These are phyloP conservation scores for Amylocystis lapponica DNA, from an alignment of 768 basidiomycete species.

Conservation along the genomic window DNA sequence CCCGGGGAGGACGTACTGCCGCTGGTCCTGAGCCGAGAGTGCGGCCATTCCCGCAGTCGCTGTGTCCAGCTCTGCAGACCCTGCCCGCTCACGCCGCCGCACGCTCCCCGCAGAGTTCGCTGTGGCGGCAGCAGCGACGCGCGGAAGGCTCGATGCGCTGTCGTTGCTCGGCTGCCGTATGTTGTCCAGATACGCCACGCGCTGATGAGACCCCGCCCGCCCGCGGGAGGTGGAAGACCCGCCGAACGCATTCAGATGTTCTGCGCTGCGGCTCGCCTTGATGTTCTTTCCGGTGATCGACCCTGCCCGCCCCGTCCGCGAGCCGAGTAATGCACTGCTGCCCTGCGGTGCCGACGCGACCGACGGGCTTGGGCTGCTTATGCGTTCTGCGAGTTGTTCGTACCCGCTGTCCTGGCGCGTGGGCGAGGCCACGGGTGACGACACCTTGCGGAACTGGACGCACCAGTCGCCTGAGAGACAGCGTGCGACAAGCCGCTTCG, in stretches of 20 bases:
- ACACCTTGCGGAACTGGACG: conserved; percentile 51
- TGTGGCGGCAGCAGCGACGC: conserved; percentile 13
- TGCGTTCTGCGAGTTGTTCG: conserved; percentile 24
- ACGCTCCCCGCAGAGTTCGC: not conserved
- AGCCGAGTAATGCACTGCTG: conserved; percentile 10
- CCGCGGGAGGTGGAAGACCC: conserved; percentile 7
- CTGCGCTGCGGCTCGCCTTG: conserved; percentile 64
- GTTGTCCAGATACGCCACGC: conserved; percentile 4
- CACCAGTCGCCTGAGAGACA: conserved; percentile 89
- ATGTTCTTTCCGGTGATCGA: conserved; percentile 31
- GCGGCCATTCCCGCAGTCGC: conserved; percentile 3
- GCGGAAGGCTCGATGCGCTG: conserved; percentile 24
- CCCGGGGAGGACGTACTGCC: conserved; percentile 7
- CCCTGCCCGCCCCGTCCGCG: conserved; percentile 27
- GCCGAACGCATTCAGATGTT: conserved; percentile 41
- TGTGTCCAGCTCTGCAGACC: conserved; percentile 15
- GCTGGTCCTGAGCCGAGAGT: conserved; percentile 4
- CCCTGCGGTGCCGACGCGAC: conserved; percentile 29
- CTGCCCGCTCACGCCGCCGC: conserved; percentile 11
- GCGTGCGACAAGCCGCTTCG: conserved; percentile 85
- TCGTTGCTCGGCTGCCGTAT: conserved; percentile 24
- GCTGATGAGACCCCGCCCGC: conserved; percentile 3
- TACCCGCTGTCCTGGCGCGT: conserved; percentile 23
- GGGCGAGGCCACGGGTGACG: conserved; percentile 1
- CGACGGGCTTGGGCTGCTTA: conserved; percentile 36